Evolutionary conservation across 2,329 filamentous ascomycete genomes (phyloP).

Genomic region (Gliomastix tumulicola): DNA sequence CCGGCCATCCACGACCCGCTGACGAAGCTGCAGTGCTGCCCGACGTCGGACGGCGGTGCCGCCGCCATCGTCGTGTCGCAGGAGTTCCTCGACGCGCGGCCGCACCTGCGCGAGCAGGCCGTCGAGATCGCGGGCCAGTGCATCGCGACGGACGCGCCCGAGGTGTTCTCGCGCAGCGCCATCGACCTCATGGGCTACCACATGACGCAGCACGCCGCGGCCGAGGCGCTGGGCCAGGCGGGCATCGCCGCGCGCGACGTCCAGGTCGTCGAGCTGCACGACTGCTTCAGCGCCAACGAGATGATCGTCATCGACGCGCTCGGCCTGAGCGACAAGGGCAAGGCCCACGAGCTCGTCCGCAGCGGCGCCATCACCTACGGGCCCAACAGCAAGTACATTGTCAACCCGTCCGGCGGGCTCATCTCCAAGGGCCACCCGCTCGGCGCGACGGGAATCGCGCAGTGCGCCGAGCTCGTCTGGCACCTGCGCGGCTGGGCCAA

Average conservation of each 20-base stretch:
- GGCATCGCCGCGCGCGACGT: constrained; percentile 61
- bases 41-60: constrained; percentile 87
- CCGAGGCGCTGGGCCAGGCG: constrained; percentile 67
- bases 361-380: constrained; percentile 88
- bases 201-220: constrained; percentile 70
- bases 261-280: constrained; percentile 86
- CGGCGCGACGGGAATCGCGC: constrained; percentile 88
- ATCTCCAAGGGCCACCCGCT: constrained; percentile 96
- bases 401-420: constrained; percentile 90
- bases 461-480: constrained; percentile 94
- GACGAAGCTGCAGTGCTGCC: constrained; percentile 98
- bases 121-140: constrained; percentile 83
- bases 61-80: constrained; percentile 86
- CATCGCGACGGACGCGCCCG: constrained; percentile 76
- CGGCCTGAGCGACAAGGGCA: constrained; percentile 69
- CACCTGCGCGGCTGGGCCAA: constrained; percentile 94
- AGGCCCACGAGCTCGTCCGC: constrained; percentile 87
- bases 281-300: constrained; percentile 95
- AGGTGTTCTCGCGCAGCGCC: constrained; percentile 69
- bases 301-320: constrained; percentile 86
- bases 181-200: constrained; percentile 88
- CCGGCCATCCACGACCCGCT: constrained; percentile 78
- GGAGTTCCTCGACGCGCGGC: constrained; percentile 77
- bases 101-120: constrained; percentile 76
- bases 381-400: constrained; percentile 66